phyloP scores from a whole-genome alignment of 805 yeast genomes.

The Yarrowia sp. region DNA sequence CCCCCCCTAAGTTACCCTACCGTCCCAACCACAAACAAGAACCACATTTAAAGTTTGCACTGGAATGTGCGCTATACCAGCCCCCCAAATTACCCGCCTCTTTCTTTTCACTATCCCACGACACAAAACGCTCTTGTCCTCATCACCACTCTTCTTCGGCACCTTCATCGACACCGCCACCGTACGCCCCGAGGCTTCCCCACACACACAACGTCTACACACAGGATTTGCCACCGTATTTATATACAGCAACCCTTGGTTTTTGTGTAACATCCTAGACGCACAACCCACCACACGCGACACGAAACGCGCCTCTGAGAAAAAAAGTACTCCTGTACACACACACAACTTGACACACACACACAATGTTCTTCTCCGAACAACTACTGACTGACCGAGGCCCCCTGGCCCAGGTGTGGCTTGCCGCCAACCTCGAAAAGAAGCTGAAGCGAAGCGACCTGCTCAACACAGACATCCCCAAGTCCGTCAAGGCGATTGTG shows the following conservation, averaged over 20 bases:
- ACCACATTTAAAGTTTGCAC: neutral
- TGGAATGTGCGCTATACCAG: constrained; percentile 19
- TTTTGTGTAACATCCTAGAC: constrained; percentile 5
- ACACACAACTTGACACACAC: neutral
- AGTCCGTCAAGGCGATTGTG: constrained; percentile 71
- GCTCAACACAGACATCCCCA: constrained; percentile 70
- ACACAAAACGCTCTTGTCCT: neutral
- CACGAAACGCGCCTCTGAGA: constrained; percentile 9
- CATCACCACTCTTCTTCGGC: neutral
- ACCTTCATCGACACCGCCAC: too few relatives aligned
- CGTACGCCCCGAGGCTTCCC: too few relatives aligned
- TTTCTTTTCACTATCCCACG: neutral
- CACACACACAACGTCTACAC: neutral
- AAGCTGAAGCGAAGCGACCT: constrained; percentile 75
- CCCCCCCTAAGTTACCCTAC: constrained; percentile 20
- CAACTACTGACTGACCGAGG: constrained; percentile 70
- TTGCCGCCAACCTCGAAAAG: constrained; percentile 87
- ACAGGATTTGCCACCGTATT: neutral
- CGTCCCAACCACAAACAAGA: neutral
- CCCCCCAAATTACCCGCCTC: constrained; percentile 21
- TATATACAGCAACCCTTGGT: neutral
- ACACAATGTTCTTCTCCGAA: constrained; percentile 58
- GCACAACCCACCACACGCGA: constrained; percentile 17
- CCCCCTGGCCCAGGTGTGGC: constrained; percentile 89
- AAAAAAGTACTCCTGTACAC: too few relatives aligned